These are phyloP conservation scores for Pythium monospermum DNA, from an alignment of 352 stramenopile species.

Conservation along the genomic window DNA sequence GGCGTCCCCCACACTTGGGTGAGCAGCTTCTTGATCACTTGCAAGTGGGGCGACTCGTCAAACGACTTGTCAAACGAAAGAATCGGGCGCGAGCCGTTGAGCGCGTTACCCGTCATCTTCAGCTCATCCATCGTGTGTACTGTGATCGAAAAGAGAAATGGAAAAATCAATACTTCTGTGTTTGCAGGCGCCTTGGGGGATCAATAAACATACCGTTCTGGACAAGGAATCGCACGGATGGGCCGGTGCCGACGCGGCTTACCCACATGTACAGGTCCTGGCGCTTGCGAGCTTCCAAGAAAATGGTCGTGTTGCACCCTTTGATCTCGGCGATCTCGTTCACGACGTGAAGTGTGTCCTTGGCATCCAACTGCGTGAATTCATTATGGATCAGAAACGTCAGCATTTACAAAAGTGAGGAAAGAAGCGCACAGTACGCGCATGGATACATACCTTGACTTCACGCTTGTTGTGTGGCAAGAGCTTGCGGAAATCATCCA, in stretches of 20 bases:
- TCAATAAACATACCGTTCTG: conserved; percentile 90
- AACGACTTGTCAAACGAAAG: conserved; percentile 97
- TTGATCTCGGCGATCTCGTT: conserved; percentile 99
- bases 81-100: conserved; percentile 95
- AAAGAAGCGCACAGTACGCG: no score
- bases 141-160: neutral
- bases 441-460: conserved; percentile 72
- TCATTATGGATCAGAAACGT: neutral
- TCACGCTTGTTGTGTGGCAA: conserved; percentile 99
- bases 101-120: conserved; percentile 98
- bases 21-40: conserved; percentile 97
- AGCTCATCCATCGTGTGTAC: conserved; percentile 99
- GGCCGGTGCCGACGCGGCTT: conserved; percentile 92
- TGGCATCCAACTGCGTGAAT: conserved; percentile 80
- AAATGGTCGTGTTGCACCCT: conserved; percentile 96
- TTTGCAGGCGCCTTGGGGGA: no score
- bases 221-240: conserved; percentile 97
- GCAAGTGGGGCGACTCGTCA: conserved; percentile 87
- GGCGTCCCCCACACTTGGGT: conserved; percentile 94
- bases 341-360: conserved; percentile 91
- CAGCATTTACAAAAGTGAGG: neutral
- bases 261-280: conserved; percentile 99
- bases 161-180: neutral
- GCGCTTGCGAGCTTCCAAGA: conserved; percentile 96
- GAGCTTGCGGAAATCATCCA: conserved; percentile 97